Evolutionary conservation across 148 eudicot species (phyloP), one percentile per base, ranked within the genome.

Genomic region (Drosera capensis): DNA sequence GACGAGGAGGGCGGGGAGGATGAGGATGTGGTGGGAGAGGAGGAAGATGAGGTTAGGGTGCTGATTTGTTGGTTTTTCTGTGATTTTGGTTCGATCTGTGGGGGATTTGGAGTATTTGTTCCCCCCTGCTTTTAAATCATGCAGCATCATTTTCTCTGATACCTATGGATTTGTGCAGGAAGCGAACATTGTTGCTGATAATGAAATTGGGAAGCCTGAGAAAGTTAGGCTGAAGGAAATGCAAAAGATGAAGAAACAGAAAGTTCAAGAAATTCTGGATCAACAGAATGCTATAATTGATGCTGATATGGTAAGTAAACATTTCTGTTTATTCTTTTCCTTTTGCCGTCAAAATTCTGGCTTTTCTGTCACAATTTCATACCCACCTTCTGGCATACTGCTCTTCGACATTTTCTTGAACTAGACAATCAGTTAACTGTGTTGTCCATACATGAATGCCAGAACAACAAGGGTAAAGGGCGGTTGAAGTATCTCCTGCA

Each of bases 401-500:
- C 38, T 34, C 9, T 34, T 4, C 14, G 5, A 2, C 3, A 9
- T 9, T 34, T 2, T 34, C 38, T 34, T 34, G 45, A 21, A 3
- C 19, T 13, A 13, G 23, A 15, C 45, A 41, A 24, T 0, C 24
- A 23, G 24, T 7, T 12, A 20, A 3, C 17, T 39, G 18, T 14
- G n/a, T n/a, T n/a, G n/a, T n/a, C n/a, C 31, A 8, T 39, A 23
- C 1, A 7, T 42, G 19, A 38, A n/a, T 30, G 13, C 25, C 77
- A 90, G 97, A 90, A 90, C 58, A 84, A 71, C 66, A 84, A 67
- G 71, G 97, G 97, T 20, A 73, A 90, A 67, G 97, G 97, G 18
- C 94, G 87, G 8, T 62, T 90, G 67, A 80, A 78, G 62, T 90
- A 80, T 51, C 92, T 90, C 43, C 61, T 90, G 55, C 87, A 90